phyloP scores from a whole-genome alignment of 2,329 filamentous ascomycete species.

The Talaromyces rugulosus region DNA sequence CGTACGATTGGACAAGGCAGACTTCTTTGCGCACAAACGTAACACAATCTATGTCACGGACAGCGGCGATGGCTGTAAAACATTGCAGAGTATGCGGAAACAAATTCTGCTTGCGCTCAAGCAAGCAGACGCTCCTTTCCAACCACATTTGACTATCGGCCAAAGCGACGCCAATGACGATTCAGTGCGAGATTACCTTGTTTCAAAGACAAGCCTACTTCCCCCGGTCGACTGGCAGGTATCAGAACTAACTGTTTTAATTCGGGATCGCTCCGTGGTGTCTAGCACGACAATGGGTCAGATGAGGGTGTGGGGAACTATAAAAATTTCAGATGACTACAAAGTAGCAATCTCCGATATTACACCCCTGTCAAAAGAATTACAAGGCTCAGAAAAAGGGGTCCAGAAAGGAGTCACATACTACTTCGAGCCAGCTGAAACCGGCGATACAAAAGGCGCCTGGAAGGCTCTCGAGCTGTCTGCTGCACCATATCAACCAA shows the following conservation, averaged over 20 bases:
- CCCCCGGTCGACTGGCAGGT: conserved; percentile 48
- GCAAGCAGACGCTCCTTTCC: conserved; percentile 27
- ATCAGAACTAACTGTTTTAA: conserved; percentile 49
- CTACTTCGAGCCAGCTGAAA: neutral
- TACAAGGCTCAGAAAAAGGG: neutral
- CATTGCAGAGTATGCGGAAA: conserved; percentile 1
- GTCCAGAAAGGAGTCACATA: neutral
- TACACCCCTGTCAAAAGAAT: neutral
- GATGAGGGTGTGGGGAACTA: conserved; percentile 57
- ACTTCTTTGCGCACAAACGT: conserved; percentile 47
- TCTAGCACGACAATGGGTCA: conserved; percentile 29
- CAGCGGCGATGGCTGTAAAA: conserved; percentile 3
- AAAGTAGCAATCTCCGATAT: neutral
- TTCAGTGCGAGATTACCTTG: conserved; percentile 47
- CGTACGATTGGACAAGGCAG: conserved; percentile 36
- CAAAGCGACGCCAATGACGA: conserved; percentile 49
- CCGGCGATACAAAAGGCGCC: neutral
- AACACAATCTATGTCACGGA: conserved; percentile 46
- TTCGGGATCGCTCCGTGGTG: conserved; percentile 41
- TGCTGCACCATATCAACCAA: neutral
- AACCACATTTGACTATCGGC: conserved; percentile 58
- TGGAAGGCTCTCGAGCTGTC: neutral
- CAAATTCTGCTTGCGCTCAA: conserved; percentile 36
- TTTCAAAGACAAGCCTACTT: conserved; percentile 51
- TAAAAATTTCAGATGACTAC: conserved; percentile 32